These are phyloP conservation scores for Trametes gibbosa DNA, from an alignment of 768 basidiomycete genomes.

Conservation along the genomic window DNA sequence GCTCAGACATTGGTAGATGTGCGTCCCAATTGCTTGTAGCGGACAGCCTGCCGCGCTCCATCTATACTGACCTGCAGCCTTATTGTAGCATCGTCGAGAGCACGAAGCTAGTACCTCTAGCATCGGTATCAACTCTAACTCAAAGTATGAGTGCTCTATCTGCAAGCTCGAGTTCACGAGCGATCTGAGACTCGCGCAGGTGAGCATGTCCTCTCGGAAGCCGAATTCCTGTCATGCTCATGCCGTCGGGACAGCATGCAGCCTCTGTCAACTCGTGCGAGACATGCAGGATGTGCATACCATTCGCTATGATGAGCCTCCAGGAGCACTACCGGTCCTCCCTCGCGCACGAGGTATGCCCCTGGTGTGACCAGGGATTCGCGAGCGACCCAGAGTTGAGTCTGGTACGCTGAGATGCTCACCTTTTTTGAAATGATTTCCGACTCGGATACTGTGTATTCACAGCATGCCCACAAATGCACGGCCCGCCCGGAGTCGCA, in stretches of 20 bases:
- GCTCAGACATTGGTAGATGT: background rate
- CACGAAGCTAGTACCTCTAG: background rate
- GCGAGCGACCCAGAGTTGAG: background rate
- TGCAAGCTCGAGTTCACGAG: conserved; percentile 2
- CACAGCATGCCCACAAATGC: too few relatives aligned
- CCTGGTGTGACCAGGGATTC: background rate
- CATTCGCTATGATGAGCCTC: background rate
- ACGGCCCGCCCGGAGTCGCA: too few relatives aligned
- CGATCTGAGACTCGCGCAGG: background rate
- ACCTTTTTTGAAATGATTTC: background rate
- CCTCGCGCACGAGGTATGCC: background rate
- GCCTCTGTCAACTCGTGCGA: background rate
- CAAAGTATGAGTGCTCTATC: background rate
- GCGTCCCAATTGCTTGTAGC: background rate
- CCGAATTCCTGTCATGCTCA: background rate
- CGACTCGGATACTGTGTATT: too few relatives aligned
- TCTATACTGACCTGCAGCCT: background rate
- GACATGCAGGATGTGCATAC: background rate
- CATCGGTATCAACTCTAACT: background rate
- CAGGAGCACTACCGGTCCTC: conserved; percentile 3
- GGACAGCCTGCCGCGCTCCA: background rate
- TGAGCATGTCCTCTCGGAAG: background rate
- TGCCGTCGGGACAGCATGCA: background rate
- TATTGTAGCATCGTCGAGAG: background rate
- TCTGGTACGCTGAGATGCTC: conserved; percentile 39